Evolutionary conservation across 768 basidiomycete genomes (phyloP).

Genomic region (Amyloporia xantha): DNA sequence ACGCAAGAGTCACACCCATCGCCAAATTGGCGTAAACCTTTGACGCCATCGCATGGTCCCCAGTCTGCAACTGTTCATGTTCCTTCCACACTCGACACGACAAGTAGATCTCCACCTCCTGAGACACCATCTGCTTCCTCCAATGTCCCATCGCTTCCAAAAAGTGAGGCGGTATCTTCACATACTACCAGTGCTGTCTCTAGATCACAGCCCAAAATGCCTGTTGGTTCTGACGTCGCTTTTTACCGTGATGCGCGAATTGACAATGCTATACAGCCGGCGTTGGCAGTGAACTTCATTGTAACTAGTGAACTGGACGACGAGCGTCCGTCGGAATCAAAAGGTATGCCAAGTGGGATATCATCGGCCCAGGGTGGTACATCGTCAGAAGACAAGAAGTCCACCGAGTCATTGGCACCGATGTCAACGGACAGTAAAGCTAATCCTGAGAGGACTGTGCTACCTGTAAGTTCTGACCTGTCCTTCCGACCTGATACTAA

Average conservation of each 20-base stretch:
- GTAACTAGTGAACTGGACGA: conserved; percentile 72
- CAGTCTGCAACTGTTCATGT: conserved; percentile 1
- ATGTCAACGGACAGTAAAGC: background rate
- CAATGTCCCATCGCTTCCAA: background rate
- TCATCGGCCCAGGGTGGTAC: background rate
- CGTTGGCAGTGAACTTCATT: conserved; percentile 61
- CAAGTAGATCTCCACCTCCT: conserved; percentile 65
- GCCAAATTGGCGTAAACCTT: conserved; percentile 34
- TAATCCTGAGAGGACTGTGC: conserved; percentile 1
- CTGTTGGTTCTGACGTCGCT: conserved; percentile 63
- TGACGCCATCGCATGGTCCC: conserved; percentile 17
- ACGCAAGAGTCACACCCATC: conserved; percentile 28
- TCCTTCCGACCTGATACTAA: no score
- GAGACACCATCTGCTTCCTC: conserved; percentile 31
- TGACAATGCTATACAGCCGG: conserved; percentile 42
- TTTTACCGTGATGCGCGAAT: conserved; percentile 64
- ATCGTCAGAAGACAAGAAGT: no score
- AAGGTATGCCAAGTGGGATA: background rate
- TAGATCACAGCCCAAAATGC: conserved; percentile 63
- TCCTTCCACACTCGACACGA: conserved; percentile 38
- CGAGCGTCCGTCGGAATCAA: background rate
- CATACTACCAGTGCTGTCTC: conserved; percentile 27
- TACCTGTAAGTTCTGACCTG: background rate
- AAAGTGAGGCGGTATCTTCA: background rate
- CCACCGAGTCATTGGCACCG: no score